Base-by-base conservation (phyloP, 129 eudicot species). In the Pseudognaphalium luteoalbum region DNA sequence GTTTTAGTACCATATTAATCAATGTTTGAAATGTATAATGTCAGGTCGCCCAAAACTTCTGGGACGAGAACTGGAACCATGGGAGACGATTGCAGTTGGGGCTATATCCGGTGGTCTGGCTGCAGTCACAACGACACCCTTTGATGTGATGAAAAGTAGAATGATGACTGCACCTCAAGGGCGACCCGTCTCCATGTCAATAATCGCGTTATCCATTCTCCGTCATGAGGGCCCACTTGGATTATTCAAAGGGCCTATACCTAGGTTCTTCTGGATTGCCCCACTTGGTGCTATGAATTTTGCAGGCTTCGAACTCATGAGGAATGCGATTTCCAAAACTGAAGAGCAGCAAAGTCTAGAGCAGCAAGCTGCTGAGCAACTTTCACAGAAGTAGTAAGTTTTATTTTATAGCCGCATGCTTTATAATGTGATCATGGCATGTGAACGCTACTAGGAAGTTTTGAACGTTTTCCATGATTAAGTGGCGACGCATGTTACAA, bases 231-330 rank as follows among this genome's bases (percentile, higher is more conserved):
- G 98, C 14, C 91, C 98, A 20, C 88, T 93, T 6, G 98, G 98
- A 7, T 80, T 93, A 35, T 93, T 90, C 71, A 90, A 90, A 87
- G 96, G 98, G 28, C 95, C 96, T 19, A 76, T 93, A n/a, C 98
- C 98, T 59, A 78, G 97, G 82, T 93, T 93, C 81, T 93, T 93
- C 78, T 93, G 97, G 97, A 87, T 93, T 11, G 97, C 97, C 35
- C 97, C 97, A 8, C 76, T 90, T 0, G 98, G 98, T 33, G 98
- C 98, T 66, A 93, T 90, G 94, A 93, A 93, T 69, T 90, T 93
- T 72, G 98, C 98, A 7, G 98, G 98, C 44, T 90, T 90, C 41
- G 98, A 93, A 80, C n/a, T n/a, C n/a, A n/a, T n/a, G n/a, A n/a
- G n/a, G n/a, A n/a, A n/a, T n/a, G n/a, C n/a, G n/a, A n/a, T n/a